Evolutionary conservation across 306 rosid species (phyloP), one percentile per base, ranked within the genome.

Genomic region (Chamaecrista fasciculata): DNA sequence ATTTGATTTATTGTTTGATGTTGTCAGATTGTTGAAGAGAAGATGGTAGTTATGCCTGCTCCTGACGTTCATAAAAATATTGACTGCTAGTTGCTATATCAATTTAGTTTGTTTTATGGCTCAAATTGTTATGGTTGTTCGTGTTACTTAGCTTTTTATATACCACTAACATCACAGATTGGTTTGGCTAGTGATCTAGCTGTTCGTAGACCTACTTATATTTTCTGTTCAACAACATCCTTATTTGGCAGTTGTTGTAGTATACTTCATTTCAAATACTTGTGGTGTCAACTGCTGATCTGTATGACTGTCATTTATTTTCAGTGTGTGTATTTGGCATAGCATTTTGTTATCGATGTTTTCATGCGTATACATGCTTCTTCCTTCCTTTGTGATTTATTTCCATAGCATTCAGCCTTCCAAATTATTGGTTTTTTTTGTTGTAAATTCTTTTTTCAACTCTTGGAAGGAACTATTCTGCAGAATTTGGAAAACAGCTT

Each of bases 1-100:
- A 40, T 34, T 67, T 23, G 7, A 20, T 66, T 2, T 70, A 59
- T 23, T 65, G 51, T 53, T 67, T 47, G 7, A 36, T 26, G 44
- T 59, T 21, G 14, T 42, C 46, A 75, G 78, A 78, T 77, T 51
- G 31, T 61, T 9, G 79, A 69, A 51, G 56, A 24, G 61, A 19
- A 31, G 47, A 51, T 1, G 56, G 3, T 53, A 23, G 1, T 52
- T 29, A 11, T 69, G 62, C 51, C 16, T 55, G 68, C 31, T 28
- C 5, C 28, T 59, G 31, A 60, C 52, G 4, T 47, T 21, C n/a
- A 20, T 50, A 18, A 31, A 28, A 60, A 20, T 63, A 5, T 65
- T 70, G 24, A 14, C 33, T 76, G 66, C 48, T 61, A 6, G 12
- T 59, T 69, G 31, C 36, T 70, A 11, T 33, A 6, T 62, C 19